Base-by-base conservation (phyloP, 495 filamentous ascomycete genomes). In the Achaetomiella virescens region DNA sequence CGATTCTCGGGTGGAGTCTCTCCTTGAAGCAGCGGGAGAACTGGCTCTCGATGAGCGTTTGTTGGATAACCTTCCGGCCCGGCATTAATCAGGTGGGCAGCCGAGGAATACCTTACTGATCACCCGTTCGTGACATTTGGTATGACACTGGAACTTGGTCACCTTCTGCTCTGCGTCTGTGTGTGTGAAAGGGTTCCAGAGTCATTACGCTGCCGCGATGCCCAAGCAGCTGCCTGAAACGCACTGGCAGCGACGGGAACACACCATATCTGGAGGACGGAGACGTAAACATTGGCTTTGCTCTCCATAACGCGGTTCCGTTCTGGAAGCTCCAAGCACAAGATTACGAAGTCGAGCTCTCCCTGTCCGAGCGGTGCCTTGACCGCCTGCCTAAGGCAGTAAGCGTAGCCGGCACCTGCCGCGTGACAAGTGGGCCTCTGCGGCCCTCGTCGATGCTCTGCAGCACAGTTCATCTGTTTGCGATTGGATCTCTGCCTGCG, bases 371-470 rank as follows among this genome's bases (percentile, higher is more conserved):
- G 10, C 20, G 7, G 14, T n/a, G 20, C 22, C 5, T 47, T 62
- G 60, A 62, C 60, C 60, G 60, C 60, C 52, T 62, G 38, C 60
- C 55, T 2, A 49, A 49, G 43, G 35, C 17, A 17, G 59, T 35
- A 52, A 36, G 37, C 17, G 33, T 15, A 0, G 25, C 14, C 22
- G 52, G 46, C 46, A 56, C 54, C 20, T 51, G 47, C 47, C 54
- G 38, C 22, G 8, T 11, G 3, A 31, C 22, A 27, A 3, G 21
- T 20, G 40, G 22, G 33, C 35, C 22, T 24, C 17, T 21, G 22
- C 45, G 37, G 54, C 44, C 40, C 42, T 2, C 29, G 25, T 56
- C 54, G 54, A 35, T 35, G 43, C 17, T 27, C 15, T 24, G 11
- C 41, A 36, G 29, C 18, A 8, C 25, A 14, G 10, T 45, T n/a